Evolutionary conservation across 2,329 filamentous ascomycete genomes (phyloP).

Genomic region (Beauveria caledonica): DNA sequence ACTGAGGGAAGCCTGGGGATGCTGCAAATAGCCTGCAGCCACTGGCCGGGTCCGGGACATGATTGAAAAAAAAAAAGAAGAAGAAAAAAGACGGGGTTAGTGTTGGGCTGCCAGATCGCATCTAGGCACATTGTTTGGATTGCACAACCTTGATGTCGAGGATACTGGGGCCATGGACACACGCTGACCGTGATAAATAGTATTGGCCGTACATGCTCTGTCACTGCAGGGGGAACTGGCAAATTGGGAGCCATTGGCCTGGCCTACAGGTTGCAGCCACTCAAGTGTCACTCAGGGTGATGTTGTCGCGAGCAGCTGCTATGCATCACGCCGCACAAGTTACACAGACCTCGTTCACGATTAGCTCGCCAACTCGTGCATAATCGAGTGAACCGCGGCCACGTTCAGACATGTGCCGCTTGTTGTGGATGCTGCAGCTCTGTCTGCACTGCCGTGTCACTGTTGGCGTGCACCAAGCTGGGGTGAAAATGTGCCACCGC

Average conservation of each 20-base stretch:
- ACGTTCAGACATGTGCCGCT: not conserved
- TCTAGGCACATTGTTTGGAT: not conserved
- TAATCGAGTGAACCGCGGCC: not conserved
- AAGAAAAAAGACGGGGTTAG: not conserved
- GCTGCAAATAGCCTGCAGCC: too few species aligned
- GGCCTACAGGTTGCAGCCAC: not conserved
- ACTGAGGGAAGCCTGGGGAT: not conserved
- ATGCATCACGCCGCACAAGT: not conserved
- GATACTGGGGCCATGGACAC: not conserved
- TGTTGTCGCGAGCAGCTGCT: not conserved
- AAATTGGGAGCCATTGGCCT: not conserved
- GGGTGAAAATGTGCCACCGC: not conserved
- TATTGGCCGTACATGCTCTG: not conserved
- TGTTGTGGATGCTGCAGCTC: not conserved
- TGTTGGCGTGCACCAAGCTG: not conserved
- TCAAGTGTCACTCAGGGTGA: not conserved
- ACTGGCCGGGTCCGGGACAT: not conserved
- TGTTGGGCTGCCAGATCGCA: conserved; percentile 1
- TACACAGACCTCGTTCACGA: not conserved
- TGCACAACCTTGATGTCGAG: conserved; percentile 11
- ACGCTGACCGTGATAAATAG: not conserved
- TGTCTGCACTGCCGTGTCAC: conserved; percentile 4
- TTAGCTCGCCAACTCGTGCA: not conserved
- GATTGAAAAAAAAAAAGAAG: not conserved
- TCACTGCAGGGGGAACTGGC: not conserved